Evolutionary conservation across 2,329 filamentous ascomycete species (phyloP), one percentile per base, ranked within the genome.

Genomic region (Alternaria longipes): DNA sequence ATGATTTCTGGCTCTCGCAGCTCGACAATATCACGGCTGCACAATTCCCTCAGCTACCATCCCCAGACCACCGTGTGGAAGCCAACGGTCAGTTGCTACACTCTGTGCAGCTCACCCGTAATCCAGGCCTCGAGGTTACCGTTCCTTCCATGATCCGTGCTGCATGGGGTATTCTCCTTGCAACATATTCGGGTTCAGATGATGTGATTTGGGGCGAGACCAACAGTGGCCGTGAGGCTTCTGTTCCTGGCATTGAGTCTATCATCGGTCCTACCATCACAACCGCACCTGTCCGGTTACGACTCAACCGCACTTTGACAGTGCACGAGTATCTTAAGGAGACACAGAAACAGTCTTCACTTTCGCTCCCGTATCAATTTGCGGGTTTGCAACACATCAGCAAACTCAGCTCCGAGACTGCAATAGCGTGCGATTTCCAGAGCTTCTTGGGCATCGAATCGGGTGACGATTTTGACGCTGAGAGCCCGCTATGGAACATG

Each of bases 331-430:
- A 74, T 49, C 63, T 78, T 4, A 63, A 67, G 58, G 65, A 74
- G 5, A 69, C 74, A 1, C 75, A 78, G 50, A 58, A 63, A 8
- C 70, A 71, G 22, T 68, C 72, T 14, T 72, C 69, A 6, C 65
- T 68, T 14, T 71, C 74, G 8, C 41, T 77, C 38, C 70, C 75
- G 2, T 75, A 74, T 30, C 73, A 79, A 47, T 73, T 74, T 6
- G 73, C 81, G n/a, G 83, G 83, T n/a, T 64, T 85, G 3, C 83
- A 84, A 55, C 78, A 81, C 41, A 84, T 85, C 38, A 70, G 68
- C 7, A 76, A 75, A 52, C 62, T 78, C 8, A 75, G 67, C 40
- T 64, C 71, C 2, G 80, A 84, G 59, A 75, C 79, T 1, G 77
- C 79, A 2, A 64, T 76, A n/a, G 81, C 79, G 41, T 83, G 82